Conservation (phyloP, 768 basidiomycete species). For the Leucogyrophana mollusca region DNA sequence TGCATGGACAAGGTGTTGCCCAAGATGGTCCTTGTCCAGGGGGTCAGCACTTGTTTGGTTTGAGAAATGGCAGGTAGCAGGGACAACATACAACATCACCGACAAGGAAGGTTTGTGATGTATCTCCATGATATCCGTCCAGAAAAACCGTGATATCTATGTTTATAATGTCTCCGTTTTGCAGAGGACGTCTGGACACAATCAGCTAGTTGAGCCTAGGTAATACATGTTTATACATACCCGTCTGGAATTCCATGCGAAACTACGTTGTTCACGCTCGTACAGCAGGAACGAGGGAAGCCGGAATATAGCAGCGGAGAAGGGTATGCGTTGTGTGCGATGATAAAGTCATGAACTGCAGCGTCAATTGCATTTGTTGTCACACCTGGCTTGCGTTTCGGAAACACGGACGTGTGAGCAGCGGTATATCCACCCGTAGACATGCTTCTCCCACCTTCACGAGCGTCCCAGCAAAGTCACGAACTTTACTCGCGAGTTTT, state of each 20-base stretch:
- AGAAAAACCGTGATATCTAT: constrained; percentile 84
- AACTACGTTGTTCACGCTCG: constrained; percentile 84
- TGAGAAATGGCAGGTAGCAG: constrained; percentile 1
- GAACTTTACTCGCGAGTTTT: constrained; percentile 52
- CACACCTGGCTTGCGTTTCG: constrained; percentile 50
- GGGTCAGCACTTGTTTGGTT: no score
- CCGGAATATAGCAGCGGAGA: constrained; percentile 76
- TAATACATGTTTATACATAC: constrained; percentile 39
- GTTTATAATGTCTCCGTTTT: constrained; percentile 85
- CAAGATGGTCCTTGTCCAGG: constrained; percentile 73
- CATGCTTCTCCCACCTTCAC: constrained; percentile 41
- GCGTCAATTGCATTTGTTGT: constrained; percentile 79
- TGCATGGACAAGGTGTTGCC: constrained; percentile 59
- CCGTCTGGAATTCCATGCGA: constrained; percentile 91
- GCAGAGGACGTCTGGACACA: constrained; percentile 63
- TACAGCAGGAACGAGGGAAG: constrained; percentile 50
- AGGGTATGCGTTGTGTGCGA: constrained; percentile 74
- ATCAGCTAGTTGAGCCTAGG: constrained; percentile 6
- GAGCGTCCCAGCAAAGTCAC: constrained; percentile 52
- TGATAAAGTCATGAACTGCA: constrained; percentile 68
- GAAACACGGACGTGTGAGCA: background rate
- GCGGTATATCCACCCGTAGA: background rate
- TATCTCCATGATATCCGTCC: constrained; percentile 89
- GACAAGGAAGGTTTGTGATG: constrained; percentile 79
- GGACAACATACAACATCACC: constrained; percentile 69